Evolutionary conservation across 495 filamentous ascomycete species (phyloP), one percentile per base, ranked within the genome.

Genomic region (Aspergillus nidulans): DNA sequence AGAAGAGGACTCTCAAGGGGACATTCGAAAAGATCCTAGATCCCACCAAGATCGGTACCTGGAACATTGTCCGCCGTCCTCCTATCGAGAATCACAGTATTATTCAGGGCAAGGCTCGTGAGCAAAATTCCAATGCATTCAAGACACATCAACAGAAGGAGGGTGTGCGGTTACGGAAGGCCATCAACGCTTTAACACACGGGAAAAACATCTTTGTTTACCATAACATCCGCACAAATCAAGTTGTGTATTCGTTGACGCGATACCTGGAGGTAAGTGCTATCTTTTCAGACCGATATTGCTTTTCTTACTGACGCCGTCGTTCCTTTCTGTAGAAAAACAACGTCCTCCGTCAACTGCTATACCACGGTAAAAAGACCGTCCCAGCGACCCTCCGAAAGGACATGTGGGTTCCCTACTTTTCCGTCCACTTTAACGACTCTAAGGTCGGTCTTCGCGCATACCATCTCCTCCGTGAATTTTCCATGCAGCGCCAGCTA

Each of bases 351-450:
- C 74, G 77, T 45, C 94, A 98, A 71, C 72, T 96, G 56, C 77
- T 90, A 59, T 96, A 84, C 78, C 85, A 90, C 47, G 94, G 92
- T 76, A 96, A 96, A 73, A 94, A 98, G 64, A 86, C 89, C 57
- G 78, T 87, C 30, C 91, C 91, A 4, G 67, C 83, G 50, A 76
- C 80, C 46, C 71, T 97, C 41, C 90, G 94, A 56, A 91, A 90
- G 73, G 94, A 98, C 68, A 82, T 92, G 69, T 98, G 94, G 94
- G 71, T 70, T n/a, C 88, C 89, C 0, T 79, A 94, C 63, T 89
- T 83, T 54, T 79, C 85, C 38, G 83, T 96, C 38, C 73, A 83
- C 61, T 90, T 97, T 69, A 80, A 84, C 21, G 69, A 77, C 26
- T 69, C 77, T 38, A 62, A 76, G 34, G 71, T 90, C 58, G 94